Evolutionary conservation across 192 early-diverging fungal genomes (phyloP), one percentile per base, ranked within the genome.

Genomic region (Backusella psychrophila): DNA sequence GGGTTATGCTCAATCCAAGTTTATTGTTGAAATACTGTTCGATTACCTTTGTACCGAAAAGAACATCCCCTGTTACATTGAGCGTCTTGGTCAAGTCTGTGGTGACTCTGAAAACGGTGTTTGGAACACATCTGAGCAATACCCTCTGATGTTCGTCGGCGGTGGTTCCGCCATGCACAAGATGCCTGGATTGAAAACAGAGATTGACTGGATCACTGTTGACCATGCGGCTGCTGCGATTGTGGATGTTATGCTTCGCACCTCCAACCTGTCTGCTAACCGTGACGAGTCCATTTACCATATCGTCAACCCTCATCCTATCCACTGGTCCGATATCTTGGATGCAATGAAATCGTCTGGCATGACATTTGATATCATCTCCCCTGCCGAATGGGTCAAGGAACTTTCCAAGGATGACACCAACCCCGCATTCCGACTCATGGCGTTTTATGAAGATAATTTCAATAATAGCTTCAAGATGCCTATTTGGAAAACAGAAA

Each of bases 1-100:
- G 59, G 81, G 81, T 0, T 83, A 83, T 36, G 75, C 67, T 0
- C 78, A 80, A 35, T 77, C 75, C 23, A 83, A 83, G 26, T 83
- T 71, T 66, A 66, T 82, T 38, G 69, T 66, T 12, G 81, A 82
- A 44, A 69, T 76, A 9, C 15, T 82, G 17, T 56, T 78, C 42
- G 19, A 74, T 1, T 73, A 72, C 19, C 72, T 78, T 9, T n/a
- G 65, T n/a, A 36, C 71, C 6, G 42, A 76, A 46, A 80, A 80
- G 74, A 72, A 72, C 19, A 35, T 80, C 0, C 79, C 79, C 19
- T 46, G 35, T n/a, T 56, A 76, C 21, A 53, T 83, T 14, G 41
- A 75, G 17, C 79, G 82, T 34, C 36, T 83, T 9, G 82, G 82
- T 26, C 82, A 83, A 21, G 69, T 80, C 39, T 69, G 66, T 42